Base-by-base conservation (phyloP, 2,329 filamentous ascomycete genomes). In the Ilyonectria destructans region DNA sequence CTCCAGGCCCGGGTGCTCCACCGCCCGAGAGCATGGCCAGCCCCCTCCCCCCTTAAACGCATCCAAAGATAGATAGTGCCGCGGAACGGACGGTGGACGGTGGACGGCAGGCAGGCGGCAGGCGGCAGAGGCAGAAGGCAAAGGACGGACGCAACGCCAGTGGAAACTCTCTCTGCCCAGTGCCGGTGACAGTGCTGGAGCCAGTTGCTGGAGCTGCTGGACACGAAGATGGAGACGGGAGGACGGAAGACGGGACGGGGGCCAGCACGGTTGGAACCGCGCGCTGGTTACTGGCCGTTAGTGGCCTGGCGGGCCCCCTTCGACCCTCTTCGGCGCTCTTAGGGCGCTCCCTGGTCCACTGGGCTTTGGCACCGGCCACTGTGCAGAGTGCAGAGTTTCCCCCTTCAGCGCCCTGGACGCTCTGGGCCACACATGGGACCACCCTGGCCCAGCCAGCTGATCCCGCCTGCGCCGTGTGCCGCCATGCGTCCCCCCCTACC, bases 261-360 rank as follows among this genome's bases (percentile, higher is more conserved):
- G 65, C 63, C 62, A 74, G 71, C 67, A 73, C 74, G 73, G 74
- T 74, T 76, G 69, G 74, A 66, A 74, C 72, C 74, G 74, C 74
- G 66, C 70, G 58, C 64, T 62, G 62, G 62, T 48, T 62, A 62
- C 67, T 68, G 56, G 48, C 23, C 40, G 29, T 29, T 33, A 19
- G 29, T 54, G 29, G 68, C 43, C 37, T 55, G 19, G 45, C 52
- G 26, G 71, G 56, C 55, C 65, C 45, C 65, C 49, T 54, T 45
- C 61, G 68, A 67, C 43, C 55, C 68, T 69, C 66, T 58, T 57
- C 52, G 58, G 56, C 33, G 37, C 46, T 69, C 67, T 70, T 65
- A 26, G 49, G 65, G 69, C 65, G 65, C 31, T 33, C 31, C 9
- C 12, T 33, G 31, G 31, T 33, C 70, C 70, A 76, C 66, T 55